These are phyloP conservation scores for Aspergillus sp. DNA, from an alignment of 2,329 filamentous ascomycete species.

Conservation along the genomic window DNA sequence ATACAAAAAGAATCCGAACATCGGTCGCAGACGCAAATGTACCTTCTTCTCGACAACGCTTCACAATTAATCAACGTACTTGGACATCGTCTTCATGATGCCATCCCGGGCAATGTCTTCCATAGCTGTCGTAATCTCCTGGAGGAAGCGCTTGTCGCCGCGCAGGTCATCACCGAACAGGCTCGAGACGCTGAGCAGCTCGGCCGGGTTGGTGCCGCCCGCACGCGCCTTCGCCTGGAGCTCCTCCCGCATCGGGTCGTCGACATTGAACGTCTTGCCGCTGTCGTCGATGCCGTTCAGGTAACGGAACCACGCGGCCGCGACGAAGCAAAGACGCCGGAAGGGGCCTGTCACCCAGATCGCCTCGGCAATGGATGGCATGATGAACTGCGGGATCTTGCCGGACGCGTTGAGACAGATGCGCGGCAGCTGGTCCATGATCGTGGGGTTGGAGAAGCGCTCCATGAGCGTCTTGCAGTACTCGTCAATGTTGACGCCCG, in stretches of 20 bases:
- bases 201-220: constrained; percentile 42
- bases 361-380: constrained; percentile 37
- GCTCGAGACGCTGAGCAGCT: constrained; percentile 46
- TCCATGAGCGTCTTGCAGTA: constrained; percentile 55
- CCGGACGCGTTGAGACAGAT: constrained; percentile 52
- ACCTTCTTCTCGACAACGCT: constrained; percentile 5
- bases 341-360: constrained; percentile 47
- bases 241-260: constrained; percentile 51
- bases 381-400: constrained; percentile 51
- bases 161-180: constrained; percentile 55
- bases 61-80: constrained; percentile 43
- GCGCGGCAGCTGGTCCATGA: constrained; percentile 55
- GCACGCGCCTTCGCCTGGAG: constrained; percentile 46
- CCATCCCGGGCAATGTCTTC: constrained; percentile 48
- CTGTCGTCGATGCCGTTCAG: constrained; percentile 50
- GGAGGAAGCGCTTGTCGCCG: constrained; percentile 47
- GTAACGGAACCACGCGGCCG: constrained; percentile 53
- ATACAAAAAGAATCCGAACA: constrained; percentile 8
- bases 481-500: constrained; percentile 50
- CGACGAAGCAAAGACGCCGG: constrained; percentile 49
- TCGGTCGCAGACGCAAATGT: constrained; percentile 13
- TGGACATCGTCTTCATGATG: constrained; percentile 49
- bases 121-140: constrained; percentile 48
- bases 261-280: constrained; percentile 40
- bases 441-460: constrained; percentile 56